These are phyloP conservation scores for Amorphotheca resinae DNA, from an alignment of 495 filamentous ascomycete genomes.

Conservation along the genomic window DNA sequence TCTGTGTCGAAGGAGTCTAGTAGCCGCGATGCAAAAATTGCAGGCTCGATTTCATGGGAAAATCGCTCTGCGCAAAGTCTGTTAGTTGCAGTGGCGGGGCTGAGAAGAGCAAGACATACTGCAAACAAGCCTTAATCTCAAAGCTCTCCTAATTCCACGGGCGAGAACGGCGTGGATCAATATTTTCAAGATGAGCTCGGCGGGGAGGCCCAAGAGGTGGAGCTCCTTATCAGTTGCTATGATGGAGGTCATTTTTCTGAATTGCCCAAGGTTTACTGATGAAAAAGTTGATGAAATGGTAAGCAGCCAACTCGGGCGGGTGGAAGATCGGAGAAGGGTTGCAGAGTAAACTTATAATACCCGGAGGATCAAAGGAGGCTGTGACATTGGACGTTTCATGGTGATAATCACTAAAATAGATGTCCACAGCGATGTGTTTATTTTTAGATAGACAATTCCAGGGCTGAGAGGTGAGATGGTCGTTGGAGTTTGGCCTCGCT, in stretches of 20 bases:
- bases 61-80: conserved; percentile 4
- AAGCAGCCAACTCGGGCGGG: no score
- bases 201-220: conserved; percentile 12
- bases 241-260: not conserved
- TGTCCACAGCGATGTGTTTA: no score
- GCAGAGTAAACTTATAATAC: no score
- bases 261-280: no score
- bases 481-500: no score
- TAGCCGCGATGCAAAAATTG: conserved; percentile 11
- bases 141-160: conserved; percentile 6
- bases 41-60: conserved; percentile 7
- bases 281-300: no score
- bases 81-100: not conserved
- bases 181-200: conserved; percentile 10
- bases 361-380: no score
- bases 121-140: conserved; percentile 14
- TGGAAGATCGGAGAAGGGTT: no score
- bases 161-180: conserved; percentile 8
- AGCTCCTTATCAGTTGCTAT: not conserved
- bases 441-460: no score
- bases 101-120: conserved; percentile 4
- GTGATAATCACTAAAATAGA: no score
- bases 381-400: no score
- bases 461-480: no score
- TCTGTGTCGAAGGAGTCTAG: conserved; percentile 4